Percentiles rank a stretch among this genome's conserved stretches.
Evolutionary conservation across 345 rosid genomes (phyloP).

Genomic region (Stellera chamaejasme): DNA sequence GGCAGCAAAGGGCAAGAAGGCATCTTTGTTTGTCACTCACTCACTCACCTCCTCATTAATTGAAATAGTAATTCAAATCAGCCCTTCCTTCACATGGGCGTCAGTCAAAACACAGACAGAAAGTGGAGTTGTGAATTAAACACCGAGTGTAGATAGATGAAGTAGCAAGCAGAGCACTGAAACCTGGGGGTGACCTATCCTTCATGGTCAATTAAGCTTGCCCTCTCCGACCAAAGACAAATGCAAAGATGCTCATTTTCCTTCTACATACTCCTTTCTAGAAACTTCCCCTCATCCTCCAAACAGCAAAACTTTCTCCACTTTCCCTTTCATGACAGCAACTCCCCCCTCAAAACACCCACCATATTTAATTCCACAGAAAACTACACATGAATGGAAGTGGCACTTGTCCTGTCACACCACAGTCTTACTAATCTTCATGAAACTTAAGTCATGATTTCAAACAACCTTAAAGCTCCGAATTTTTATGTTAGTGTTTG

Average conservation of each 20-base stretch:
- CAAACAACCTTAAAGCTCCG: no score
- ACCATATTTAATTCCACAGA: conserved; percentile 41
- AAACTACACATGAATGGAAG: conserved; percentile 68
- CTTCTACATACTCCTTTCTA: conserved; percentile 52
- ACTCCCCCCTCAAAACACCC: conserved; percentile 6
- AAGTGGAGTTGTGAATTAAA: not conserved
- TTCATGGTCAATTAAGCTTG: conserved; percentile 30
- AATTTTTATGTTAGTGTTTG: no score
- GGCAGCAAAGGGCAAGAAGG: no score
- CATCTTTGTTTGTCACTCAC: not conserved
- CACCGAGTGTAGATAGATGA: conserved; percentile 2
- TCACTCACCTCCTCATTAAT: not conserved
- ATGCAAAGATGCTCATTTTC: conserved; percentile 81
- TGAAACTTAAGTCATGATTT: no score
- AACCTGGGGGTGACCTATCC: conserved; percentile 23
- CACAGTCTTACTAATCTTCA: no score
- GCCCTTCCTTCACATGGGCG: conserved; percentile 13
- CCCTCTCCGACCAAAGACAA: conserved; percentile 44
- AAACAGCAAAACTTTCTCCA: conserved; percentile 36
- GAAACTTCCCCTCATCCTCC: conserved; percentile 43
- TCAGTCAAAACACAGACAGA: conserved; percentile 2
- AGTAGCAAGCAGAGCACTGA: conserved; percentile 31
- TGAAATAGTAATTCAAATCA: not conserved
- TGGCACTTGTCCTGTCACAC: conserved; percentile 23
- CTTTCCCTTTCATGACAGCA: conserved; percentile 49